phyloP scores from a whole-genome alignment of 768 basidiomycete genomes.

The Naganishia onofrii region DNA sequence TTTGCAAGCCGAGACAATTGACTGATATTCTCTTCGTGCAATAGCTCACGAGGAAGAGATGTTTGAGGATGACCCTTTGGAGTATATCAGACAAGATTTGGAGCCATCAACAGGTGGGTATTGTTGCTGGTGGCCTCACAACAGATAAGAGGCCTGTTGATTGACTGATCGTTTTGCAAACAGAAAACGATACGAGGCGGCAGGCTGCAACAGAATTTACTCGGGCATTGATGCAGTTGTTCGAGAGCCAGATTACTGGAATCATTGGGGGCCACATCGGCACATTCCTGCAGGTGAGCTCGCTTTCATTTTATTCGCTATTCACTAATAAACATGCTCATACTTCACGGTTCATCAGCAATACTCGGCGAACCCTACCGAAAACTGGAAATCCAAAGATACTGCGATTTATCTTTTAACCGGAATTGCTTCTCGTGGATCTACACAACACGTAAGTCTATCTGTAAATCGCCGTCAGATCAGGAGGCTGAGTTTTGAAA shows the following conservation, averaged over 20 bases:
- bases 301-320: background rate
- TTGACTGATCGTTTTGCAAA: constrained; percentile 18
- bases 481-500: too few relatives aligned
- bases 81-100: constrained; percentile 85
- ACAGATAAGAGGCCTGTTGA: background rate
- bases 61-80: constrained; percentile 95
- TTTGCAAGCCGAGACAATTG: background rate
- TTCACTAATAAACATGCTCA: background rate
- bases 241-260: constrained; percentile 79
- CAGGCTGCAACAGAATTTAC: constrained; percentile 96
- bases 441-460: constrained; percentile 75
- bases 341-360: constrained; percentile 47
- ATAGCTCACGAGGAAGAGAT: constrained; percentile 83
- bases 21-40: background rate
- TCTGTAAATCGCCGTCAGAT: constrained; percentile 11
- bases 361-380: constrained; percentile 59
- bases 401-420: constrained; percentile 88
- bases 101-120: constrained; percentile 60
- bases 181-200: constrained; percentile 77
- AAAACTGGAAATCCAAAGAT: constrained; percentile 89
- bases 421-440: constrained; percentile 86
- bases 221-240: constrained; percentile 75
- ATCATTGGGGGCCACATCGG: constrained; percentile 82
- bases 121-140: background rate
- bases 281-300: constrained; percentile 60